Evolutionary conservation across 768 basidiomycete species (phyloP), one percentile per base, ranked within the genome.

Genomic region (Pleurotus djamor): DNA sequence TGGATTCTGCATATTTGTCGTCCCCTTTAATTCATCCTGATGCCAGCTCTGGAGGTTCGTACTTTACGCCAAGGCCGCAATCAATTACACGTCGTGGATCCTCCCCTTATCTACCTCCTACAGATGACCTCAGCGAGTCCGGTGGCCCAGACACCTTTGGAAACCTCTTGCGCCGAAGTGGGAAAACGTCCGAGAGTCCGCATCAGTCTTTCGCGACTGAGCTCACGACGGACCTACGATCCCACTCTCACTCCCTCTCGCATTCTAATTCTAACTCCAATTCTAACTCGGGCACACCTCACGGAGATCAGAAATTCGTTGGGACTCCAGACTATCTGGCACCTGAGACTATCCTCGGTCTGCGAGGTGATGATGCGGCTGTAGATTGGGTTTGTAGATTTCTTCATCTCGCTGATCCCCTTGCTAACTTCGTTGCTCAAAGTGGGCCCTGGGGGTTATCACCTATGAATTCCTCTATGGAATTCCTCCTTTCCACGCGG

Each of bases 391-490:
- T 96, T 63, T 38, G 89, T 63, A 38, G 89, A 65, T 35, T 16
- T 34, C 61, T 34, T 47, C 63, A 36, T 58, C 34, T 63, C 58
- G 2, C 36, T 35, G 47, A 38, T 17, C 44, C 43, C 34, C 32
- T 52, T 62, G 58, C 55, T 62, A 34, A 54, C 52, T 59, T 64
- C 17, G 59, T 63, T 63, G 44, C 58, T 61, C 63, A 52, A 70
- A 97, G 97, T 99, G 97, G 97, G 96, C 97, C 9, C 82, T 99
- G 33, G 97, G 97, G 60, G 94, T 98, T 45, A 96, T 99, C 70
- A 92, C 94, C 34, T 98, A 99, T 71, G 97, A 99, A 77, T 98
- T 99, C 74, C 74, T 98, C 37, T 98, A 95, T 64, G 96, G 97
- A 3, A 85, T 95, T 36, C 97, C 97, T 32, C 97, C 97, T 2